These are phyloP conservation scores for Nematodospora anomalae DNA, from an alignment of 1,139 yeast species.

Conservation along the genomic window DNA sequence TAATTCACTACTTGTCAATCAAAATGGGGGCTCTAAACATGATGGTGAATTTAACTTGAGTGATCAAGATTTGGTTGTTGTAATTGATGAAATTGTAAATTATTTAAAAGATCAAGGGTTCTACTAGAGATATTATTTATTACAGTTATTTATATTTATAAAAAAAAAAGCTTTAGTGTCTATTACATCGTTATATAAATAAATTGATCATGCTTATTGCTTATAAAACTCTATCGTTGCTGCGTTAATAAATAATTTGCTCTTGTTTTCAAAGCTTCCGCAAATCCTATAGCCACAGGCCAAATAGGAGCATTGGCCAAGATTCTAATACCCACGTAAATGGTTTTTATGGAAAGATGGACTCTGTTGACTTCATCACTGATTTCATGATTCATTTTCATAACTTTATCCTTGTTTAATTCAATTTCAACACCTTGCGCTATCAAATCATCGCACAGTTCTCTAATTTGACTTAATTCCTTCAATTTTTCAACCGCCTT, in stretches of 20 bases:
- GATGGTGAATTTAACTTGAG: constrained; percentile 15
- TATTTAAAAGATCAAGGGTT: constrained; percentile 81
- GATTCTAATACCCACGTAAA: constrained; percentile 68
- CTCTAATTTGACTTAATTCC: constrained; percentile 13
- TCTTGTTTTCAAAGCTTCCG: constrained; percentile 71
- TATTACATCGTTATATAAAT: constrained; percentile 1
- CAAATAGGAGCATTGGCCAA: constrained; percentile 81
- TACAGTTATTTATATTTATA: neutral
- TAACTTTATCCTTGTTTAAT: constrained; percentile 9
- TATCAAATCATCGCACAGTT: constrained; percentile 14
- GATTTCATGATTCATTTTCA: constrained; percentile 24
- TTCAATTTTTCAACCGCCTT: constrained; percentile 6
- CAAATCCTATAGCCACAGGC: constrained; percentile 76
- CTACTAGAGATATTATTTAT: constrained; percentile 23
- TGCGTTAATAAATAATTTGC: constrained; percentile 37
- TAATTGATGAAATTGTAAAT: constrained; percentile 69
- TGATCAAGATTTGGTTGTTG: constrained; percentile 33
- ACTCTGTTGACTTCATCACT: constrained; percentile 37
- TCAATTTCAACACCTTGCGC: constrained; percentile 11
- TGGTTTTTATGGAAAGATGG: constrained; percentile 53
- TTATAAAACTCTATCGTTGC: neutral
- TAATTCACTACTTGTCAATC: constrained; percentile 30
- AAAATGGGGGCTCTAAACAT: constrained; percentile 17
- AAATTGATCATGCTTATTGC: neutral
- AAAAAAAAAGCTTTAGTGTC: neutral